Base-by-base conservation (phyloP, 805 yeast genomes). In the Maudiozyma serrabonitensis region DNA sequence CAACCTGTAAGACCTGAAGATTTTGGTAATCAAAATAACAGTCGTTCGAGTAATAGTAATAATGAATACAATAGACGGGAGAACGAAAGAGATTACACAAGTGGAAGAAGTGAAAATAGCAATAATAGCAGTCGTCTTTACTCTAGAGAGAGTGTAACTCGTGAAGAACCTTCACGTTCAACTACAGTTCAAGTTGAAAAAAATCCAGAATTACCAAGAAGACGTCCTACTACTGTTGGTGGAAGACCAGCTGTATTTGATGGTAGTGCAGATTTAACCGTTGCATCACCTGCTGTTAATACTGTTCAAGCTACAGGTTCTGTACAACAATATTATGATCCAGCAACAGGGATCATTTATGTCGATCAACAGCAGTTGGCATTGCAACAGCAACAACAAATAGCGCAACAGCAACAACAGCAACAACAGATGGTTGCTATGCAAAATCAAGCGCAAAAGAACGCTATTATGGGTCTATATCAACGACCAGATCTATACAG, bases 271-370 rank as follows among this genome's bases (percentile, higher is more conserved):
- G 57, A 49, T 45, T 50, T 44, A 6, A 28, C 54, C 11, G 46
- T 48, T n/a, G 43, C 8, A 31, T 52, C 11, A 47, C 46, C 28
- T 25, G 45, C 16, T 28, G 43, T 19, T 40, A 45, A 56, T 6
- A 63, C 56, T n/a, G 48, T 54, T 2, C 57, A 40, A 32, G 52
- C 60, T 18, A 60, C 56, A 35, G 57, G 68, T 37, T 50, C 69
- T 53, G 67, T 76, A 64, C 65, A 84, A 69, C 91, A 83, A 59
- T 84, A 80, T 60, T 73, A 82, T 19, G 90, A 84, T 56, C 88
- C 89, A 2, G 69, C 75, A 7, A 82, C 88, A 0, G 90, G 91
- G 12, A 75, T 79, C 45, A 66, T 82, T 4, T 84, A 84, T 56
- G 77, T 84, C 35, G 90, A 84, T 58, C 75, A 81, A 11, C 79